Evolutionary conservation across 495 filamentous ascomycete species (phyloP), one percentile per base, ranked within the genome.

Genomic region (Emericellopsis terricola): DNA sequence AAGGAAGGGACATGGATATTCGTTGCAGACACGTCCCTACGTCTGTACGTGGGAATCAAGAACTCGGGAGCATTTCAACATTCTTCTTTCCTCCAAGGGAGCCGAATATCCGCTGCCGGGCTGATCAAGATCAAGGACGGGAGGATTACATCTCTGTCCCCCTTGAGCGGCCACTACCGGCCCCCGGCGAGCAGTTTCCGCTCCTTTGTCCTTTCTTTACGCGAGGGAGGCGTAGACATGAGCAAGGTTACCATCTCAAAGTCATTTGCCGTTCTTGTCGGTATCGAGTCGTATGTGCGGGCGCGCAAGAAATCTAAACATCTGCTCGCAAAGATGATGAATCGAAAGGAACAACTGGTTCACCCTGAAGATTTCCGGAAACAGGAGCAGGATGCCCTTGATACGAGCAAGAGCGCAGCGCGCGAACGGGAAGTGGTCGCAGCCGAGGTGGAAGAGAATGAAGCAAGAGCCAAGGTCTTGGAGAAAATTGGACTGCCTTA

Each of bases 1-100:
- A 70, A 69, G 44, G 81, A 76, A 41, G 80, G 79, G 44, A 86
- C 77, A 19, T 94, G 84, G 84, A 86, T 94, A 27, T 94, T 91
- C 45, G 85, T 81, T 15, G 75, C 76, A 20, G 85, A 94, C 53
- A 87, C 81, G 0, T 78, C 72, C 2, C 87, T 82, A 44, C 71
- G 86, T 6, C 60, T 94, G 0, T 93, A 94, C 56, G 69, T 93
- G 24, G 85, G 82, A 29, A 89, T 94, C 53, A 94, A 94, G 44
- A 74, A 81, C 48, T 71, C 70, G 18, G 86, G 86, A 18, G 70
- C 78, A 6, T 94, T 94, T 47, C 86, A 94, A 45, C 86, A 94
- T 53, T 79, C 71, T 5, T 84, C 78, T 1, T 94, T 94, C 45
- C 60, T 94, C 2, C 78, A 83, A 30, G 86, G 86, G 10, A 65